Base-by-base conservation (phyloP, 192 early-diverging fungal species). In the Umbelopsis vinacea region DNA sequence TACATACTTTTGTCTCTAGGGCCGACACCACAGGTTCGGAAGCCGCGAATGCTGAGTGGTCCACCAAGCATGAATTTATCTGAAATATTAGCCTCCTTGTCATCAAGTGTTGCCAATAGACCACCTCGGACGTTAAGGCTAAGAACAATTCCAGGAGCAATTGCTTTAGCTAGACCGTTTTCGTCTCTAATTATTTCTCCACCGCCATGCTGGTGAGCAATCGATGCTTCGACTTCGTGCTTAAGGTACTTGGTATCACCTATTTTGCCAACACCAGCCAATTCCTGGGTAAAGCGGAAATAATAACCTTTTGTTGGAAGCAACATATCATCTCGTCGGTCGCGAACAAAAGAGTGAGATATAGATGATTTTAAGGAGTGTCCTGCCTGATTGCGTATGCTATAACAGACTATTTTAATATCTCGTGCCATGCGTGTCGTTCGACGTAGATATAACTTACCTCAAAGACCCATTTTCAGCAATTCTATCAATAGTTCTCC, bases 51-150 rank as follows among this genome's bases (percentile, higher is more conserved):
- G 24, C 91, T 91, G 50, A 87, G 85, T 43, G 91, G 90, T 7
- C 97, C 97, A 35, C 97, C 97, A 23, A 99, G 77, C 71, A 90
- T 87, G 78, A 97, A 96, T 37, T 95, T 84, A 81, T 99, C 97
- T 10, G 89, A 86, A 19, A 97, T 79, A n/a, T 87, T 83, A 46
- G 92, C 86, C 10, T 68, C 55, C 21, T 81, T 80, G n/a, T 76
- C 76, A 37, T 79, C 79, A 5, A 92, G 67, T 5, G 89, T 84
- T 66, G 87, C 85, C 67, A 97, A 53, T 11, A 93, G 71, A 21
- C 97, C 97, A 14, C 70, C 87, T 35, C 90, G 86, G 15, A 81
- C 33, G 15, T 84, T 83, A 0, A 83, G 67, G 33, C 70, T 76
- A 11, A 88, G 70, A n/a, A 73, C 52, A 66, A 38, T 66, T 38